Base-by-base conservation (phyloP, 2,329 filamentous ascomycete genomes). In the Drechslerella stenobrocha region DNA sequence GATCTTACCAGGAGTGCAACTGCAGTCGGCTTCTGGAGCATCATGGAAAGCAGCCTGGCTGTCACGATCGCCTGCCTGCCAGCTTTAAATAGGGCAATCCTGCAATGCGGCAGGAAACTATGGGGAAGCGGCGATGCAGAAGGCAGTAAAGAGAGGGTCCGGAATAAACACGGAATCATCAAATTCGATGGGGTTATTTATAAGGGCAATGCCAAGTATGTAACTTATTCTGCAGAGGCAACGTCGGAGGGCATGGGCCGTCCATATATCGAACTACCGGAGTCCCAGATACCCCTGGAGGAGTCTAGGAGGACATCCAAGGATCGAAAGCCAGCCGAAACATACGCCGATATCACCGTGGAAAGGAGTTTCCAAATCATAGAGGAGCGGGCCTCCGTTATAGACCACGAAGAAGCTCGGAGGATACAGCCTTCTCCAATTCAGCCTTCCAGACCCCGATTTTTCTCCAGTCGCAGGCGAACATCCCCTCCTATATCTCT, bases 41-140 rank as follows among this genome's bases (percentile, higher is more conserved):
- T 69, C 7, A 61, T 69, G 57, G 64, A 69, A 28, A 69, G 64
- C 32, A 61, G 56, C 28, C 64, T 69, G 24, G 64, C 64, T 9
- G 64, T 69, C 9, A 69, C 57, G 8, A 58, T 69, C 18, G 64
- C 64, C 6, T 69, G 64, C 23, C 42, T 69, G 1, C 64, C 64
- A 13, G 64, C 64, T 2, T 28, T 69, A 6, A 69, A 69, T 30
- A 55, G 51, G 11, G 45, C 55, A 2, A 53, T 67, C 26, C 20
- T 67, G 6, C 37, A 9, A 7, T 60, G 45, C 13, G 51, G 63
- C 18, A 30, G 44, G n/a, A 40, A 42, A 20, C 50, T 46, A 18
- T 35, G n/a, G 15, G 51, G 53, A 1, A 35, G 20, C 18, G 23
- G 28, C 13, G 35, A 56, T n/a, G 15, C 48, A 15, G 52, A 23